Conservation (phyloP, 345 rosid species). For the Populus tremula region DNA sequence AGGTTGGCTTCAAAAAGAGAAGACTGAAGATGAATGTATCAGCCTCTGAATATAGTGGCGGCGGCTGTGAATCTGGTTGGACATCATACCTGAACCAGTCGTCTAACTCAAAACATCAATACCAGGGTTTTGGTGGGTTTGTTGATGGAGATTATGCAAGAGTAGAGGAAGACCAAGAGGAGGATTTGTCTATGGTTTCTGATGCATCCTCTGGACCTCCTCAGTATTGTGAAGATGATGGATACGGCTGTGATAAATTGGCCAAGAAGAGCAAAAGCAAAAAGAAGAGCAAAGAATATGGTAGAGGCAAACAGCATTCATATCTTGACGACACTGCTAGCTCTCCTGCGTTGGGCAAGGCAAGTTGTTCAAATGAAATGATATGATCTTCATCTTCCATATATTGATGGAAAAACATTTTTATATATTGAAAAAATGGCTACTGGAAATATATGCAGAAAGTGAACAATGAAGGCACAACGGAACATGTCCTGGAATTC, state of each 20-base stretch:
- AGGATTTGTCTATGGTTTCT: conserved; percentile 78
- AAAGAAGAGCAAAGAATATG: conserved; percentile 34
- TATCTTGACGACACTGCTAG: conserved; percentile 78
- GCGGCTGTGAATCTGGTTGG: conserved; percentile 88
- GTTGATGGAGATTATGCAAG: conserved; percentile 18
- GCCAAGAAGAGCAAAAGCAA: conserved; percentile 35
- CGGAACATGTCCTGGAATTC: conserved; percentile 33
- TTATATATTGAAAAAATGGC: background rate
- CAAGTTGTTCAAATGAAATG: conserved; percentile 20
- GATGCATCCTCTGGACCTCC: conserved; percentile 90
- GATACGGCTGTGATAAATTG: conserved; percentile 32
- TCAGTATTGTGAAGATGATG: conserved; percentile 36
- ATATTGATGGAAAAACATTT: too few relatives aligned
- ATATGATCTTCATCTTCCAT: background rate
- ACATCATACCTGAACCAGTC: conserved; percentile 70
- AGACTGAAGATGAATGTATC: conserved; percentile 44
- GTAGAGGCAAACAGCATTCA: conserved; percentile 37
- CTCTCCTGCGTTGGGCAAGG: conserved; percentile 53
- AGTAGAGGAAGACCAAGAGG: conserved; percentile 35
- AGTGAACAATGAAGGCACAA: conserved; percentile 33
- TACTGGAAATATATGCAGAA: conserved; percentile 31
- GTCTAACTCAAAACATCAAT: conserved; percentile 30
- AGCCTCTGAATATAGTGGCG: conserved; percentile 47
- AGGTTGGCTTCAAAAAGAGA: conserved; percentile 10
- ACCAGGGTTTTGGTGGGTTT: conserved; percentile 24